Base-by-base conservation (phyloP, 768 basidiomycete genomes). In the Leucocoprinus leucothites region DNA sequence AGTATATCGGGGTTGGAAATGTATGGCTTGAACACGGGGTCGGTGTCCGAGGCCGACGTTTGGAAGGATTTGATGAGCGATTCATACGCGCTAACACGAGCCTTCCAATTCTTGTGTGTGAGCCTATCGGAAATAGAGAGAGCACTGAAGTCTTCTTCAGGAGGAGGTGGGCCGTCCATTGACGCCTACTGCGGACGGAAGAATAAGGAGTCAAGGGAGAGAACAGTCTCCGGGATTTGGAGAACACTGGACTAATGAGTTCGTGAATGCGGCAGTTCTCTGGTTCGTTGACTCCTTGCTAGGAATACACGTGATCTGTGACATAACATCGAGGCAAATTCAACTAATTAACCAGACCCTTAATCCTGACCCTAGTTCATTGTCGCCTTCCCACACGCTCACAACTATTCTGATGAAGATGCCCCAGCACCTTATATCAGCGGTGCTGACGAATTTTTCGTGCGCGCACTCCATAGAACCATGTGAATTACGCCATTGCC, bases 41-140 rank as follows among this genome's bases (percentile, higher is more conserved):
- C 96, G 61, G 84, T 83, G 68, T 98, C 96, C 46, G 93, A 94
- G 62, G 88, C 88, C 47, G 94, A 94, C 42, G 84, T 87, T 65
- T 86, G 85, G 69, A 97, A 97, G 56, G 82, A 86, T 71, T 89
- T 87, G 74, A 88, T 83, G 60, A 98, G 82, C 19, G 87, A 72
- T 66, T 92, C 90, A 70, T 98, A 99, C 58, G 84, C 97, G 69
- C 85, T 93, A 64, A 96, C 84, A 62, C 97, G 87, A 56, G 97
- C 97, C 73, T 98, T 98, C 97, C 97, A 99, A 69, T 96, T 96
- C 81, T 98, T 98, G 78, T 98, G 93, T 5, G 82, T 74, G 53
- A 96, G 86, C 43, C 95, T 71, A 61, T 96, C 93, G 11, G 82
- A 71, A 45, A 97, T 80, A 19, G 91, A 75, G 48, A 98, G 79